Conservation (phyloP, 805 yeast genomes). For the Metschnikowia hibisci region DNA sequence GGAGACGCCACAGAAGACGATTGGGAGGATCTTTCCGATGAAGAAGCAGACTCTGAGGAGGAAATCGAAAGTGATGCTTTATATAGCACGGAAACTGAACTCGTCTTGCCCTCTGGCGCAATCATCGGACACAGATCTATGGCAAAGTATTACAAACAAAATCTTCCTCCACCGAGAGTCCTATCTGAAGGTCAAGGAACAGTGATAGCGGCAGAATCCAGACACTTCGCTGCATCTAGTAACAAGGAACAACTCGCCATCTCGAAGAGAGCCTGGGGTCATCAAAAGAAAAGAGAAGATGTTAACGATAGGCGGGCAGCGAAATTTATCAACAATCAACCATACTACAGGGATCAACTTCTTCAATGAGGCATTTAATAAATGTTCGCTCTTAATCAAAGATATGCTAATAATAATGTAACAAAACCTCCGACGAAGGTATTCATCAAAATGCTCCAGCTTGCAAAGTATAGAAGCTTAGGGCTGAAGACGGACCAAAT, state of each 20-base stretch:
- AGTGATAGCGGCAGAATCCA: conserved; percentile 48
- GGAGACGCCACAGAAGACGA: conserved; percentile 20
- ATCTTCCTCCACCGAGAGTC: conserved; percentile 40
- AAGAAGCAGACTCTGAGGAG: conserved; percentile 26
- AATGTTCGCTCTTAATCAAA: not conserved
- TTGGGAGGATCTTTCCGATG: conserved; percentile 41
- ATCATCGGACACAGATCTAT: conserved; percentile 42
- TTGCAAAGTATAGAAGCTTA: conserved; percentile 71
- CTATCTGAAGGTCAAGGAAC: conserved; percentile 42
- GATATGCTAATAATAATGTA: conserved; percentile 5
- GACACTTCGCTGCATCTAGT: conserved; percentile 42
- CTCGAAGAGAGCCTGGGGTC: conserved; percentile 59
- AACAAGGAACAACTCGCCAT: conserved; percentile 40
- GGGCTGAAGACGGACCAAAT: conserved; percentile 99
- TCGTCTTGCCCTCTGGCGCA: conserved; percentile 39
- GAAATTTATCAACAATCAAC: conserved; percentile 75
- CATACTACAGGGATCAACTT: conserved; percentile 51
- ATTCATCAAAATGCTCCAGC: conserved; percentile 61
- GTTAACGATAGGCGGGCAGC: conserved; percentile 55
- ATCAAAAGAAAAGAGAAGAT: conserved; percentile 48
- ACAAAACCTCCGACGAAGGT: conserved; percentile 27
- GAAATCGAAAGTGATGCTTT: conserved; percentile 28
- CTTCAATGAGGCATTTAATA: conserved; percentile 23
- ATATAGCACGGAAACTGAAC: conserved; percentile 35
- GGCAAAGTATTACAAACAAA: conserved; percentile 42